A percentile compares a stretch with the other conserved stretches of the same genome.
These are phyloP conservation scores for Claviceps maximensis DNA, from an alignment of 2,329 filamentous ascomycete genomes.

Conservation along the genomic window DNA sequence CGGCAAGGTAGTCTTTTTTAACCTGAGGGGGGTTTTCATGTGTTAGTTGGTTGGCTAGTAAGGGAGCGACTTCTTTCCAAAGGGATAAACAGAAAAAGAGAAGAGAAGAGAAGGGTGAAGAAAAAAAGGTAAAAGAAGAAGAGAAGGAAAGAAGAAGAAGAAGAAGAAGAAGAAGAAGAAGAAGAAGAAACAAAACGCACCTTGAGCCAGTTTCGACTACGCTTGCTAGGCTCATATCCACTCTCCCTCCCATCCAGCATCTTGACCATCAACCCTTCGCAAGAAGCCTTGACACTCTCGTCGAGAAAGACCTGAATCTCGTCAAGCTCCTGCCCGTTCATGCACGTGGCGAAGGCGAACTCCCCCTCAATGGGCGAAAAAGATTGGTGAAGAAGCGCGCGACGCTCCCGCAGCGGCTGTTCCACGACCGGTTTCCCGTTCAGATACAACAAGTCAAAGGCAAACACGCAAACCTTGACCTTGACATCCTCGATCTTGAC, in stretches of 20 bases:
- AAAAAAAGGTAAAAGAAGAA: not conserved
- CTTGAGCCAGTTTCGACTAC: slow-evolving; percentile 97
- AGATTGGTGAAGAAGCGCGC: slow-evolving; percentile 57
- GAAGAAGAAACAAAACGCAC: slow-evolving; percentile 27
- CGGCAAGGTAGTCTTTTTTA: slow-evolving; percentile 95
- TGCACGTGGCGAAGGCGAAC: slow-evolving; percentile 77
- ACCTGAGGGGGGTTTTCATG: slow-evolving; percentile 36
- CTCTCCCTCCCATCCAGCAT: slow-evolving; percentile 92
- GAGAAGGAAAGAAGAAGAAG: not conserved
- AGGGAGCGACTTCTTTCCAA: too few relatives aligned
- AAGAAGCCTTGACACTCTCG: slow-evolving; percentile 88
- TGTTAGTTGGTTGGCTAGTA: not conserved
- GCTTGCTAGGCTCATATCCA: slow-evolving; percentile 90
- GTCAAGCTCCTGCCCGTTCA: slow-evolving; percentile 78
- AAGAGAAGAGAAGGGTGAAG: not conserved
- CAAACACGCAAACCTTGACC: slow-evolving; percentile 93
- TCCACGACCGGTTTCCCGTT: slow-evolving; percentile 85
- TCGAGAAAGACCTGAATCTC: slow-evolving; percentile 89
- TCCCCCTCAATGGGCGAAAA: slow-evolving; percentile 77
- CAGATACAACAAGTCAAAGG: slow-evolving; percentile 86
- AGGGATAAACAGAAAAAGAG: not conserved
- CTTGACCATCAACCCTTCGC: slow-evolving; percentile 98
- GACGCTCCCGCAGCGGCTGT: slow-evolving; percentile 71
- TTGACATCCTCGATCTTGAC: slow-evolving; percentile 93
- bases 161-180: not conserved